Conservation (phyloP, 1,284 basidiomycete genomes). For the Abortiporus biennis region DNA sequence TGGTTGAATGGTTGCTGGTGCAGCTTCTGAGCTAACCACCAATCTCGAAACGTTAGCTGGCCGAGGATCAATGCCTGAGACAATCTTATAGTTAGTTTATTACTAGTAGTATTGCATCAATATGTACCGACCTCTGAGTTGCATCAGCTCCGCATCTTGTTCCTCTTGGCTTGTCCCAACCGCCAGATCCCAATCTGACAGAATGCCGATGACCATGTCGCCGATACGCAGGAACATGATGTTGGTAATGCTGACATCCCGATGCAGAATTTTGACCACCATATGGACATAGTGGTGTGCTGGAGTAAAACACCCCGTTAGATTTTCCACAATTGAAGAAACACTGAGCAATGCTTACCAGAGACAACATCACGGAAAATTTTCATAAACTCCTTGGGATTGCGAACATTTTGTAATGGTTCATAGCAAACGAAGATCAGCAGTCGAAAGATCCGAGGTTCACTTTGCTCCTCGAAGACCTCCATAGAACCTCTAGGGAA, state of each 20-base stretch:
- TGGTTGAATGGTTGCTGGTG: no score
- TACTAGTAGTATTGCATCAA: no score
- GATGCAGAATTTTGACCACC: slow-evolving; percentile 13
- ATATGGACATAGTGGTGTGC: slow-evolving; percentile 2
- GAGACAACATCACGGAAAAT: background rate
- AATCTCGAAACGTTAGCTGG: no score
- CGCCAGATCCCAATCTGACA: no score
- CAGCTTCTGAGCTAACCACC: no score
- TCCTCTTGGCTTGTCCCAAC: no score
- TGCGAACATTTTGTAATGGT: background rate
- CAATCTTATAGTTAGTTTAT: no score
- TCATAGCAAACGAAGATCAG: background rate
- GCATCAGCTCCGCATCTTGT: no score
- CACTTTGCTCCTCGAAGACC: background rate
- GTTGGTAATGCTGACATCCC: slow-evolving; percentile 23
- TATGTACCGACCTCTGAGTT: no score
- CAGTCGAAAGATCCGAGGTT: background rate
- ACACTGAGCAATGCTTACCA: slow-evolving; percentile 2
- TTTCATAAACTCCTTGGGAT: background rate
- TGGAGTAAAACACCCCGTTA: background rate
- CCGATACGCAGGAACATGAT: no score
- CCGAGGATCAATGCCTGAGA: no score
- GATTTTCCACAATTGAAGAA: background rate
- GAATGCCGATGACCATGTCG: no score
- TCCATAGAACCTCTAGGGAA: slow-evolving; percentile 1